Evolutionary conservation across 306 rosid genomes (phyloP).

Genomic region (Rubus idaeus): DNA sequence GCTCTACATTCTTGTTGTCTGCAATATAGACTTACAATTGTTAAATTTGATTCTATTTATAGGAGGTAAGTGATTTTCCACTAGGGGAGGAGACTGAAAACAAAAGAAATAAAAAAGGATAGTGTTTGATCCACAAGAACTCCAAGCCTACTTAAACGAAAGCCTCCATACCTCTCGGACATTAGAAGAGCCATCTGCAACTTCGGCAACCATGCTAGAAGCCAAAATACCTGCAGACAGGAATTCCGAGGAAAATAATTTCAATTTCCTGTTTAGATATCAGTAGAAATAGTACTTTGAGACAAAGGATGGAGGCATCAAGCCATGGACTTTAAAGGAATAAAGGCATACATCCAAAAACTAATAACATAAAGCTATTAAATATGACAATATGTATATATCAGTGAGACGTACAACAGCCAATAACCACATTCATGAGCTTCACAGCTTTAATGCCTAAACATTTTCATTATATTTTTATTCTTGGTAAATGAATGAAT

Average conservation of each 20-base stretch:
- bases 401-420: background rate
- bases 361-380: background rate
- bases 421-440: background rate
- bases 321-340: background rate
- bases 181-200: slow-evolving; percentile 90
- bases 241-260: background rate
- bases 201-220: slow-evolving; percentile 64
- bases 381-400: background rate
- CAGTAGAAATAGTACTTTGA: background rate
- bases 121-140: background rate
- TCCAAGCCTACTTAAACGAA: slow-evolving; percentile 49
- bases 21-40: background rate
- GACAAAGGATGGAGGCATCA: background rate
- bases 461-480: background rate
- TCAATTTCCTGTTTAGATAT: background rate
- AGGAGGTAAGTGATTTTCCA: background rate
- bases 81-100: background rate
- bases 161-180: slow-evolving; percentile 96
- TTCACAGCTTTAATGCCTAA: background rate
- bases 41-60: background rate
- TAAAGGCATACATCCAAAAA: background rate
- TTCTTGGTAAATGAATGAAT: too few species aligned
- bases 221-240: slow-evolving; percentile 59
- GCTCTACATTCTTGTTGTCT: background rate
- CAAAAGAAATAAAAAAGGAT: background rate